Evolutionary conservation across 2,329 filamentous ascomycete species (phyloP).

Genomic region (Stemphylium lycopersici): DNA sequence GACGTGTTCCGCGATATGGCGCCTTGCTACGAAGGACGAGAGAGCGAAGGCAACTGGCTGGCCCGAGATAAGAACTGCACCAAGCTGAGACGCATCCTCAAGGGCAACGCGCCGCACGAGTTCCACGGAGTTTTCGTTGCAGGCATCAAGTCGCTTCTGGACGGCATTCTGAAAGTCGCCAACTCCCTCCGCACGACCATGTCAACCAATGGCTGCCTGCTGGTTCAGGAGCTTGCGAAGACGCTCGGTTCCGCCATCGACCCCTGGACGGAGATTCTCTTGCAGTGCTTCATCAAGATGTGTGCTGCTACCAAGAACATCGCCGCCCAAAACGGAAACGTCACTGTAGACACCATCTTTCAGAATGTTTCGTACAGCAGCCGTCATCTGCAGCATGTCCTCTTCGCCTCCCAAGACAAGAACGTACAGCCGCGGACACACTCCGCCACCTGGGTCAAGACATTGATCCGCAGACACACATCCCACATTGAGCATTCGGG

Average conservation of each 20-base stretch:
- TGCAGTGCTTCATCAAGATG: conserved; percentile 89
- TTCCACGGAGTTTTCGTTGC: conserved; percentile 73
- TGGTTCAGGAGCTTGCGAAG: conserved; percentile 83
- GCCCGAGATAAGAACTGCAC: conserved; percentile 80
- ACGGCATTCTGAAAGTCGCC: conserved; percentile 86
- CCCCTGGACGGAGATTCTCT: conserved; percentile 84
- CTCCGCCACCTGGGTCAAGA: conserved; percentile 82
- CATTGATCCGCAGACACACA: conserved; percentile 81
- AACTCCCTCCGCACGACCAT: conserved; percentile 87
- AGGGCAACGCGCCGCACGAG: conserved; percentile 81
- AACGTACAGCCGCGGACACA: conserved; percentile 86
- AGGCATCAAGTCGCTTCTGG: conserved; percentile 75
- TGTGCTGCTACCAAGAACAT: conserved; percentile 93
- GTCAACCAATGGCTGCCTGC: conserved; percentile 81
- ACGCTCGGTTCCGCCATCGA: conserved; percentile 80
- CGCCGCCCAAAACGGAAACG: conserved; percentile 79
- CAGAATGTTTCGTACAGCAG: conserved; percentile 78
- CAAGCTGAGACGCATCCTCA: conserved; percentile 77
- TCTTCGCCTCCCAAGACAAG: conserved; percentile 84
- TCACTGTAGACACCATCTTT: conserved; percentile 80
- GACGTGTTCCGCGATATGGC: conserved; percentile 85
- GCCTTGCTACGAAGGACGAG: conserved; percentile 80
- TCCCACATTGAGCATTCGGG: conserved; percentile 82
- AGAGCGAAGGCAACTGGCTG: conserved; percentile 90
- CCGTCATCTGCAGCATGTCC: conserved; percentile 85